These are phyloP conservation scores for Alectoria sarmentosa DNA, from an alignment of 495 filamentous ascomycete genomes.

Conservation along the genomic window DNA sequence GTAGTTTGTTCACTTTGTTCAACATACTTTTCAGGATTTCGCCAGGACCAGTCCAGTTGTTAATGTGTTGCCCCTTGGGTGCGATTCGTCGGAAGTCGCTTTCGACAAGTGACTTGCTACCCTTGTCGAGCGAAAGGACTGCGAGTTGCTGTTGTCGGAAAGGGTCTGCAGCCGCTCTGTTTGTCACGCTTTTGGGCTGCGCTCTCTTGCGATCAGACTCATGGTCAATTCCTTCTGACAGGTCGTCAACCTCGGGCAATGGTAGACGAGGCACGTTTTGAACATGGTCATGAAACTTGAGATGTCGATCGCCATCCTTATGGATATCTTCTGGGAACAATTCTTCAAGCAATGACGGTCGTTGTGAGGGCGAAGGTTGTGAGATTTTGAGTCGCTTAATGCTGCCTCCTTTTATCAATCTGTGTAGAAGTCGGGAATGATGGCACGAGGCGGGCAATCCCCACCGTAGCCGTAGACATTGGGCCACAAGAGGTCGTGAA, in stretches of 20 bases:
- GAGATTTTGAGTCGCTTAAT: neutral
- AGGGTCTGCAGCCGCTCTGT: slow-evolving; percentile 19
- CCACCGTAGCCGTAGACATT: neutral
- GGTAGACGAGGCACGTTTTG: slow-evolving; percentile 30
- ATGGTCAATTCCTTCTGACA: slow-evolving; percentile 2
- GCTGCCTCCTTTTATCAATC: neutral
- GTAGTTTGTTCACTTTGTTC: neutral
- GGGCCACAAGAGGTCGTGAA: neutral
- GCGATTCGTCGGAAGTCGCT: slow-evolving; percentile 58
- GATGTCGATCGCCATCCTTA: neutral
- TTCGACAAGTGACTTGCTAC: slow-evolving; percentile 47
- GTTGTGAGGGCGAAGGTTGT: neutral
- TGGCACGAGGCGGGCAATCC: slow-evolving; percentile 4
- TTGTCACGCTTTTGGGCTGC: neutral
- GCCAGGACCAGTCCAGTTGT: slow-evolving; percentile 48
- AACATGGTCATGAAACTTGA: neutral
- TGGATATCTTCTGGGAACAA: slow-evolving; percentile 48
- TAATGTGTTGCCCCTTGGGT: slow-evolving; percentile 53
- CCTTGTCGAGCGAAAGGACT: slow-evolving; percentile 44
- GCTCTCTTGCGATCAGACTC: slow-evolving; percentile 3
- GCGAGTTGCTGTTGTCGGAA: slow-evolving; percentile 24
- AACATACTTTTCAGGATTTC: slow-evolving; percentile 39
- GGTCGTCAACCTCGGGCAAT: slow-evolving; percentile 19
- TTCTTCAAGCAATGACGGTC: slow-evolving; percentile 45
- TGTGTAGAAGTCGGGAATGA: slow-evolving; percentile 11